A percentile compares a stretch with the other conserved stretches of the same genome.
Conservation (phyloP, 768 basidiomycete genomes). For the Agaricus sinodeliciosus region DNA sequence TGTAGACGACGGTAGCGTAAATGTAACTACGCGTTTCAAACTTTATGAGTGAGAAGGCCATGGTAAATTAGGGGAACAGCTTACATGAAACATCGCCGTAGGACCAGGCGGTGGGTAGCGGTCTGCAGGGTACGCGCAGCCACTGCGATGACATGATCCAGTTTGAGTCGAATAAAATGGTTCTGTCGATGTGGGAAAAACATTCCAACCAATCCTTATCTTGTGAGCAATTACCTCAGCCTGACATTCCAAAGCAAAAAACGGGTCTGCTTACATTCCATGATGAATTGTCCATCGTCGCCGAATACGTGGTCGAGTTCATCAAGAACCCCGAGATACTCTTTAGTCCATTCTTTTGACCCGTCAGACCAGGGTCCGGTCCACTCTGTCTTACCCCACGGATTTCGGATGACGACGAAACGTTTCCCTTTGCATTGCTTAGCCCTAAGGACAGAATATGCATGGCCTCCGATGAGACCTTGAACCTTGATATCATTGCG, state of each 20-base stretch:
- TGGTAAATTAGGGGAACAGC: conserved; percentile 13
- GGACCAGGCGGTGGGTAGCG: conserved; percentile 42
- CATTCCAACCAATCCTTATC: conserved; percentile 37
- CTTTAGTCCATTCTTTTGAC: conserved; percentile 41
- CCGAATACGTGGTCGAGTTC: conserved; percentile 37
- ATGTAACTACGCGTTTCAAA: conserved; percentile 29
- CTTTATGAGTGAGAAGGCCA: neutral
- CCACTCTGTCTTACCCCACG: conserved; percentile 45
- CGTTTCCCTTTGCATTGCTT: conserved; percentile 37
- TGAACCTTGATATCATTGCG: conserved; percentile 21
- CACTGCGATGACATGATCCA: conserved; percentile 46
- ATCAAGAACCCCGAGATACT: conserved; percentile 36
- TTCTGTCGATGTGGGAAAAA: conserved; percentile 38
- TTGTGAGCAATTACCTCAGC: conserved; percentile 9
- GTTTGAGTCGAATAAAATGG: conserved; percentile 38
- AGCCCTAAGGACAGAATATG: conserved; percentile 42
- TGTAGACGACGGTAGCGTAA: conserved; percentile 33
- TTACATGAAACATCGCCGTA: conserved; percentile 50
- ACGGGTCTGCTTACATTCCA: conserved; percentile 32
- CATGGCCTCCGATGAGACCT: conserved; percentile 35
- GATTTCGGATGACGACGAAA: conserved; percentile 44
- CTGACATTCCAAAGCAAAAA: neutral
- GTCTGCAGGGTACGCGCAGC: conserved; percentile 37
- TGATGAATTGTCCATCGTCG: conserved; percentile 43
- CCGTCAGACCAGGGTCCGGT: conserved; percentile 45